Percentiles rank a stretch among this genome's conserved stretches.
Evolutionary conservation across 2,329 filamentous ascomycete genomes (phyloP).

Genomic region (Aureobasidium sp.): DNA sequence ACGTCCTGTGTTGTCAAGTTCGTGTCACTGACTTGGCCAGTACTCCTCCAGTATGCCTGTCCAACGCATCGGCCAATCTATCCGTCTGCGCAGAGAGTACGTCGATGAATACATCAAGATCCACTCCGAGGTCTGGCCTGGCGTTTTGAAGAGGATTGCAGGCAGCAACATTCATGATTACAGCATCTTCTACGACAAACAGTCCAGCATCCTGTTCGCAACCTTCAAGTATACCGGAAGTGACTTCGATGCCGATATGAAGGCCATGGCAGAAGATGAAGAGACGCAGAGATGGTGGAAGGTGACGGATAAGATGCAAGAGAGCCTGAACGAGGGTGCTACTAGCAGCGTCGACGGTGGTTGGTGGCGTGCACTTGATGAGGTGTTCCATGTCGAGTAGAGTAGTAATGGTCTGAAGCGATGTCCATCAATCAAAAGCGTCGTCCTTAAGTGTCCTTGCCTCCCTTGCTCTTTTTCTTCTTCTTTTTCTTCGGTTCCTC

Average conservation of each 20-base stretch:
- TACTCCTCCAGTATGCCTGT: neutral
- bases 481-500: conserved; percentile 20
- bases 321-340: conserved; percentile 49
- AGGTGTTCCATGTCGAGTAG: conserved; percentile 56
- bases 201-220: conserved; percentile 58
- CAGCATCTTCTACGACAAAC: conserved; percentile 61
- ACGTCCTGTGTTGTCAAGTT: neutral
- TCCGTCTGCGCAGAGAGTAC: conserved; percentile 60
- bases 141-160: conserved; percentile 67
- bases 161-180: conserved; percentile 70
- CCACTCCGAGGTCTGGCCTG: conserved; percentile 68
- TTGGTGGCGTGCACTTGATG: conserved; percentile 63
- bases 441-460: conserved; percentile 11
- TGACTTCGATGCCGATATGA: conserved; percentile 67
- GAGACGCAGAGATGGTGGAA: conserved; percentile 72
- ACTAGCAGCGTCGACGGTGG: conserved; percentile 46
- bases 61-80: conserved; percentile 59
- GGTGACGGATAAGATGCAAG: conserved; percentile 72
- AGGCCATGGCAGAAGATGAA: conserved; percentile 61
- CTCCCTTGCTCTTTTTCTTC: conserved; percentile 23
- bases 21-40: neutral
- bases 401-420: neutral
- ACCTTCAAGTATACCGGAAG: conserved; percentile 72
- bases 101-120: conserved; percentile 64
- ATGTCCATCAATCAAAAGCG: neutral